phyloP scores from a whole-genome alignment of 805 yeast genomes.

The Crinitomyces ghanaensis region DNA sequence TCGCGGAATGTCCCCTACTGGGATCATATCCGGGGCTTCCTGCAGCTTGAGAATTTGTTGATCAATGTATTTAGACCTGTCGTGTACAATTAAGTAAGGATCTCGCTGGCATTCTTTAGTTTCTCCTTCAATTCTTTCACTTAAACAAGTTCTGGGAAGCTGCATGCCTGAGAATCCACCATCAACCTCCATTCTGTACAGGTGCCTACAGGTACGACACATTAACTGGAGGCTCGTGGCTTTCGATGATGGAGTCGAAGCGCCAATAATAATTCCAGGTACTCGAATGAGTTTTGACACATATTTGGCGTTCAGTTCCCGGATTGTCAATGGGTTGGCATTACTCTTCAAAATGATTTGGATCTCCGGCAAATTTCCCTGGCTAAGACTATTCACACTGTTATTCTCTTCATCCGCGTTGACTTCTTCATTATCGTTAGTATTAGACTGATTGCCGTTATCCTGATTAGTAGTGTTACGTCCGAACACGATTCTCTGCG shows the following conservation, averaged over 20 bases:
- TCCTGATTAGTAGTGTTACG: too few species aligned
- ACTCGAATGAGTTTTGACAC: constrained; percentile 83
- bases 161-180: constrained; percentile 62
- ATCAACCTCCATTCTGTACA: constrained; percentile 48
- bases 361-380: too few species aligned
- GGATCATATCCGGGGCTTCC: constrained; percentile 97
- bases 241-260: constrained; percentile 78
- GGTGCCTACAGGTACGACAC: constrained; percentile 82
- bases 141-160: constrained; percentile 57
- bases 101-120: constrained; percentile 71
- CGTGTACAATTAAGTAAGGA: constrained; percentile 89
- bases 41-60: constrained; percentile 91
- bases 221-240: constrained; percentile 75
- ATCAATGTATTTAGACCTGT: constrained; percentile 84
- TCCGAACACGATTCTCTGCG: constrained; percentile 43
- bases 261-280: constrained; percentile 86
- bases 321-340: constrained; percentile 58
- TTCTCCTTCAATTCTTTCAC: constrained; percentile 35
- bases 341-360: constrained; percentile 70
- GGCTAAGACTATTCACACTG: constrained; percentile 27
- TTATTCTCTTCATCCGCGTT: constrained; percentile 13
- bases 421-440: too few species aligned
- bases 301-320: constrained; percentile 77
- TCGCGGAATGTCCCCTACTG: constrained; percentile 98
- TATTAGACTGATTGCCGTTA: too few species aligned